phyloP scores from a whole-genome alignment of 1,284 basidiomycete genomes.

The Porogramme epimiltina region DNA sequence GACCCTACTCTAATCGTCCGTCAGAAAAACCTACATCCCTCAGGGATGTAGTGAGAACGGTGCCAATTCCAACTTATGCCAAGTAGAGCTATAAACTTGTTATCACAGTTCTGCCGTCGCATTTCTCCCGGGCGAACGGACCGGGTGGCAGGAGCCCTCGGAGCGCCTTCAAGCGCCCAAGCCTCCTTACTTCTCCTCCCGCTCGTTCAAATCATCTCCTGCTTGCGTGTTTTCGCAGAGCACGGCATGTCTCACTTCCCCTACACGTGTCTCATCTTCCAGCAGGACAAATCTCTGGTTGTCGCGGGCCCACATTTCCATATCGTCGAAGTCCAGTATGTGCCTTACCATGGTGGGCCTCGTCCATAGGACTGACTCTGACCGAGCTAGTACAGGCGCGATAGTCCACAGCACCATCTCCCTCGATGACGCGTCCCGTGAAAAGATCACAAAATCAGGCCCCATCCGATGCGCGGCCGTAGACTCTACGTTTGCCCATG shows the following conservation, averaged over 20 bases:
- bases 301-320: slow-evolving; percentile 17
- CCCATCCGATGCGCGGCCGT: slow-evolving; percentile 66
- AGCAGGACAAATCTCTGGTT: slow-evolving; percentile 4
- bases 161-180: too few species aligned
- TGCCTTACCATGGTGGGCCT: neutral
- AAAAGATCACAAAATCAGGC: slow-evolving; percentile 46
- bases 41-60: too few species aligned
- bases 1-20: too few species aligned
- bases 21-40: too few species aligned
- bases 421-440: slow-evolving; percentile 34
- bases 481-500: slow-evolving; percentile 45
- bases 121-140: too few species aligned
- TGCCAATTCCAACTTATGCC: too few species aligned
- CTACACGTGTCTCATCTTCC: slow-evolving; percentile 11
- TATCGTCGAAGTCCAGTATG: slow-evolving; percentile 15
- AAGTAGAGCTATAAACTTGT: too few species aligned
- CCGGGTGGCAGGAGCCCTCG: too few species aligned
- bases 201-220: too few species aligned
- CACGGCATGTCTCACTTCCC: slow-evolving; percentile 14
- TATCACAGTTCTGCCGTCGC: too few species aligned
- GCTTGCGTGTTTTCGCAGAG: too few species aligned
- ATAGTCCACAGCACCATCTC: slow-evolving; percentile 48
- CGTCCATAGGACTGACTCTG: slow-evolving; percentile 10
- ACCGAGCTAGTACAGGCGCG: slow-evolving; percentile 50
- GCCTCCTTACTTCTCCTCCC: too few species aligned